Conservation (phyloP, 164 flowering plant genomes). For the Paratinospora sagittata region DNA sequence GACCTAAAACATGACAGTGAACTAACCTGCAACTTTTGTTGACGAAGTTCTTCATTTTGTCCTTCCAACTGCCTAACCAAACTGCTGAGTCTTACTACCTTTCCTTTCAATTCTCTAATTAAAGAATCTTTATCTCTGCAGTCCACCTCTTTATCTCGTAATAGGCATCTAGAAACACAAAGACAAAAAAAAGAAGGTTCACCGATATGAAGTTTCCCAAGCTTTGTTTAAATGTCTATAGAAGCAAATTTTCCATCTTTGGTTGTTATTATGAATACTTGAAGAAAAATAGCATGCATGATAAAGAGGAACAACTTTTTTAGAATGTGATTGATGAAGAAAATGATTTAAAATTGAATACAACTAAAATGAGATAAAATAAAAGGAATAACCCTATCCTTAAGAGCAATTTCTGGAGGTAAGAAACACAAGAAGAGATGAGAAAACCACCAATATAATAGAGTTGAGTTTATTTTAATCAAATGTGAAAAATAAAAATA, state of each 20-base stretch:
- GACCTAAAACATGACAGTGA: background rate
- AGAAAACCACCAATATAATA: too few species aligned
- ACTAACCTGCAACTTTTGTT: constrained; percentile 48
- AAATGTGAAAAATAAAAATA: background rate
- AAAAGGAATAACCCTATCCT: background rate
- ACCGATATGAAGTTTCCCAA: background rate
- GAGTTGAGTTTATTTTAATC: background rate
- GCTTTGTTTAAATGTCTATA: background rate
- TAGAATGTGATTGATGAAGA: background rate
- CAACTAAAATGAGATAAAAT: background rate
- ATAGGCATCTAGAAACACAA: constrained; percentile 48
- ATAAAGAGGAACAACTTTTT: background rate
- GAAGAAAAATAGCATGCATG: background rate
- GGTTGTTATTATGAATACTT: background rate
- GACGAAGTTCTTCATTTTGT: constrained; percentile 56
- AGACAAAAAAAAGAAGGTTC: background rate
- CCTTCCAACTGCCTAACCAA: constrained; percentile 52
- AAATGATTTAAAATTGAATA: background rate
- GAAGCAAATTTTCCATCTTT: background rate
- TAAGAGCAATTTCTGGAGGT: too few species aligned
- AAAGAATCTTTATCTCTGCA: constrained; percentile 72
- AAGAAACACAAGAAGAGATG: too few species aligned
- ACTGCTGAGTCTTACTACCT: constrained; percentile 50
- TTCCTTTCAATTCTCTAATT: constrained; percentile 69
- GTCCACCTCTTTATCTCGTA: constrained; percentile 71